Conservation (phyloP, 805 yeast genomes). For the Myxozyma neglecta region DNA sequence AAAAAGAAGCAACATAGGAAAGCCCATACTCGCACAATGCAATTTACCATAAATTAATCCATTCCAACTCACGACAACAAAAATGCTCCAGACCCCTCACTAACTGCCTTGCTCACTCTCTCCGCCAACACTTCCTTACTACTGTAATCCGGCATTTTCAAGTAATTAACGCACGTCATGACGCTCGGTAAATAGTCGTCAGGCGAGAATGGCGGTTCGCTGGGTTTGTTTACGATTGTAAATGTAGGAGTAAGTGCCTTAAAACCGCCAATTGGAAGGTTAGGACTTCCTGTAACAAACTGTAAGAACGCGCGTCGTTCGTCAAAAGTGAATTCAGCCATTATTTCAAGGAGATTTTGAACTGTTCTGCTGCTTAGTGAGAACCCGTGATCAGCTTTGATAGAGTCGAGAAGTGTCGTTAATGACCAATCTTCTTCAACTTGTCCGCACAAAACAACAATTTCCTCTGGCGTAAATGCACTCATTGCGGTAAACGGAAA, state of each 20-base stretch:
- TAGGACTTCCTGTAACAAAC: constrained; percentile 91
- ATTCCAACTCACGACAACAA: constrained; percentile 15
- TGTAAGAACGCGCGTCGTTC: constrained; percentile 77
- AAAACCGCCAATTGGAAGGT: constrained; percentile 91
- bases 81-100: constrained; percentile 72
- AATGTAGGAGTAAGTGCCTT: constrained; percentile 75
- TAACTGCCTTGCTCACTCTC: constrained; percentile 67
- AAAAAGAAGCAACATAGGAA: no score
- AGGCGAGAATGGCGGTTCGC: constrained; percentile 65
- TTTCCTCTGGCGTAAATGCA: constrained; percentile 73
- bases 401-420: constrained; percentile 51
- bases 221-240: constrained; percentile 77
- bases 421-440: constrained; percentile 80
- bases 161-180: constrained; percentile 96
- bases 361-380: constrained; percentile 66
- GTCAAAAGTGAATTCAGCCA: constrained; percentile 52
- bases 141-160: constrained; percentile 83
- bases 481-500: constrained; percentile 74
- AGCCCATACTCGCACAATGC: no score
- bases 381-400: constrained; percentile 91
- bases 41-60: no score
- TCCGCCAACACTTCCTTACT: constrained; percentile 57
- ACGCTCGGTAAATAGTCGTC: constrained; percentile 93
- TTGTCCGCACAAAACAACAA: constrained; percentile 69
- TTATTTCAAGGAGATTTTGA: constrained; percentile 57